phyloP scores from a whole-genome alignment of 768 basidiomycete genomes.

The Coprinopsis marcescibilis region DNA sequence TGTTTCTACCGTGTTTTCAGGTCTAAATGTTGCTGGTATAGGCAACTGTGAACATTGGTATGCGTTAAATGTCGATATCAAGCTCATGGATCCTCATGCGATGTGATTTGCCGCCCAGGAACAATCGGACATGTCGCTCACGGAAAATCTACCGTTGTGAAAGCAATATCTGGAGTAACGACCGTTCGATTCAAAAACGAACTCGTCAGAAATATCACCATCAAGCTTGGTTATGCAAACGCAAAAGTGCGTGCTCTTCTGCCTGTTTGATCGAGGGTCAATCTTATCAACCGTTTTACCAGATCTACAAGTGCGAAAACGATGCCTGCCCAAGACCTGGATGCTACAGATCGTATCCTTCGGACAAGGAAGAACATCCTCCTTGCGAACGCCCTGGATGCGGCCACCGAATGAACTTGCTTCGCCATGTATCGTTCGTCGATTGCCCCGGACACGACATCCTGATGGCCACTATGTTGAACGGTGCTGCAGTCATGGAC shows the following conservation, averaged over 20 bases:
- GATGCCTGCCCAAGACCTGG: slow-evolving; percentile 89
- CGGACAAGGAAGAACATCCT: slow-evolving; percentile 90
- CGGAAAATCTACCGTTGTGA: slow-evolving; percentile 94
- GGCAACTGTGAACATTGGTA: slow-evolving; percentile 95
- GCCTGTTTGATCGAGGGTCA: neutral
- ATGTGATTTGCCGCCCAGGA: slow-evolving; percentile 40
- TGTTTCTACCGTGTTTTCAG: too few relatives aligned
- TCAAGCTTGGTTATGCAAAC: slow-evolving; percentile 98
- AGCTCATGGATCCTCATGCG: neutral
- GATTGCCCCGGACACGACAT: slow-evolving; percentile 98
- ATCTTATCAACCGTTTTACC: slow-evolving; percentile 6
- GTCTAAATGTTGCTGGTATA: slow-evolving; percentile 23
- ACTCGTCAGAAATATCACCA: slow-evolving; percentile 97
- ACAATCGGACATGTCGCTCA: slow-evolving; percentile 99
- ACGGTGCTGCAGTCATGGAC: slow-evolving; percentile 99
- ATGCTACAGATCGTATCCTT: slow-evolving; percentile 90
- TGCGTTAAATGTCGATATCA: slow-evolving; percentile 8
- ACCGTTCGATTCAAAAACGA: slow-evolving; percentile 99
- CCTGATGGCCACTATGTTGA: slow-evolving; percentile 99
- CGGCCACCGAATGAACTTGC: slow-evolving; percentile 80
- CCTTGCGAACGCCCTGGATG: slow-evolving; percentile 93
- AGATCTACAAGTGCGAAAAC: slow-evolving; percentile 99
- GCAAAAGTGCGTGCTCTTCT: slow-evolving; percentile 67
- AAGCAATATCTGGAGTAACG: slow-evolving; percentile 97
- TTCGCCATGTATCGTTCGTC: slow-evolving; percentile 98